Percentiles rank a stretch among this genome's conserved stretches.
These are phyloP conservation scores for Ramaria sp. DNA, from an alignment of 768 basidiomycete species.

Conservation along the genomic window DNA sequence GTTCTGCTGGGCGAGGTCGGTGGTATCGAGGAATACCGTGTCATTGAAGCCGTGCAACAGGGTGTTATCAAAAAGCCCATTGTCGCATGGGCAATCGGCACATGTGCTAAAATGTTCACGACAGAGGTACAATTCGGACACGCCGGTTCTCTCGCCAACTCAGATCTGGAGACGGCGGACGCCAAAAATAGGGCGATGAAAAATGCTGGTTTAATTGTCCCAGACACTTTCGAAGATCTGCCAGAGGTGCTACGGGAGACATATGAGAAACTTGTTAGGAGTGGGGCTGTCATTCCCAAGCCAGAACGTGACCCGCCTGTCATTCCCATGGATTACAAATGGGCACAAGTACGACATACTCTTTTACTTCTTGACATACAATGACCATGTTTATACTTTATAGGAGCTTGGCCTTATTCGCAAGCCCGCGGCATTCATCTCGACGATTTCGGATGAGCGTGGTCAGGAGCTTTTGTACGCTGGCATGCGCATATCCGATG, in stretches of 20 bases:
- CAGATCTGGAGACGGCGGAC: constrained; percentile 93
- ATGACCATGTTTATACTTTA: neutral
- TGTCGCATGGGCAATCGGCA: constrained; percentile 99
- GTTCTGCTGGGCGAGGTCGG: constrained; percentile 98
- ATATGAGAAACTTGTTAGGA: constrained; percentile 69
- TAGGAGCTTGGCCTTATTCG: constrained; percentile 92
- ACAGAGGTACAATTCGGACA: constrained; percentile 99
- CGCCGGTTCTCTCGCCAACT: constrained; percentile 97
- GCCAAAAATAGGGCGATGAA: constrained; percentile 96
- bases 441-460: constrained; percentile 98
- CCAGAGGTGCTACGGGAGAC: constrained; percentile 76
- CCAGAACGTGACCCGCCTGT: constrained; percentile 82
- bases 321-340: constrained; percentile 99
- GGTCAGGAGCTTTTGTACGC: constrained; percentile 98
- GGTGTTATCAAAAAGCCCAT: constrained; percentile 97
- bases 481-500: constrained; percentile 97
- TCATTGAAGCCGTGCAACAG: constrained; percentile 92
- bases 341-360: constrained; percentile 55
- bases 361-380: neutral
- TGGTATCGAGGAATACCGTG: constrained; percentile 97
- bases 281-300: constrained; percentile 58
- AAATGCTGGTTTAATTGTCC: constrained; percentile 91
- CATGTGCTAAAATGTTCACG: constrained; percentile 99
- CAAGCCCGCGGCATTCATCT: constrained; percentile 98
- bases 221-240: constrained; percentile 95